Evolutionary conservation across 805 yeast genomes (phyloP), one percentile per base, ranked within the genome.

Genomic region (Zygosaccharomyces kombuchaensis): DNA sequence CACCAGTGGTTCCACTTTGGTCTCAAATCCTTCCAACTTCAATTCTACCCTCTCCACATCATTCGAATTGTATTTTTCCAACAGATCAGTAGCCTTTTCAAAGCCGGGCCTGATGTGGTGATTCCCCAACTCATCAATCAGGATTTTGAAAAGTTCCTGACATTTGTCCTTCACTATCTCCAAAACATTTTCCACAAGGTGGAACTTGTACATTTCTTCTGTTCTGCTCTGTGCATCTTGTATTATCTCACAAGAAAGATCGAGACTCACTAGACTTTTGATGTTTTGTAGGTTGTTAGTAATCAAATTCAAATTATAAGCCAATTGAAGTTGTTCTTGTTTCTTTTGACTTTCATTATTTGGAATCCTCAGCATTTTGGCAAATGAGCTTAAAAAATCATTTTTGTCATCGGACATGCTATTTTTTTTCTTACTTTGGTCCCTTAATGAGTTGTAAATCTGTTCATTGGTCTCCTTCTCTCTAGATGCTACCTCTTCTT

Each of bases 101-200:
- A 93, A 93, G 0, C 97, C 98, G 0, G 80, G 80, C 51, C 77
- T 76, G n/a, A 93, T 73, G 65, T 93, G 98, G n/a, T 77, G 71
- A 13, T 73, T 73, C 9, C 90, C 84, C 12, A 91, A 69, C 5
- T 78, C 69, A 1, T 75, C 76, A 6, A 91, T 66, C 40, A 85
- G 74, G 29, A 76, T 78, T 13, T 82, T 80, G 59, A 88, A 91
- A 1, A 89, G 71, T n/a, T 75, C 77, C 58, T 81, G 80, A 46
- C 79, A 67, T 43, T 52, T 57, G 29, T 38, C 48, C 46, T 52
- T 59, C 34, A 43, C 65, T 50, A 47, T 66, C 53, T 4, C 68
- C 53, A 34, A 53, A 63, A 51, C 60, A 65, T 43, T 59, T 59
- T 50, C 35, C 55, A 62, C 58, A 41, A 17, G 67, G 47, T 60